These are phyloP conservation scores for Nitzschia inconspicua DNA, from an alignment of 108 stramenopile species.

Conservation along the genomic window DNA sequence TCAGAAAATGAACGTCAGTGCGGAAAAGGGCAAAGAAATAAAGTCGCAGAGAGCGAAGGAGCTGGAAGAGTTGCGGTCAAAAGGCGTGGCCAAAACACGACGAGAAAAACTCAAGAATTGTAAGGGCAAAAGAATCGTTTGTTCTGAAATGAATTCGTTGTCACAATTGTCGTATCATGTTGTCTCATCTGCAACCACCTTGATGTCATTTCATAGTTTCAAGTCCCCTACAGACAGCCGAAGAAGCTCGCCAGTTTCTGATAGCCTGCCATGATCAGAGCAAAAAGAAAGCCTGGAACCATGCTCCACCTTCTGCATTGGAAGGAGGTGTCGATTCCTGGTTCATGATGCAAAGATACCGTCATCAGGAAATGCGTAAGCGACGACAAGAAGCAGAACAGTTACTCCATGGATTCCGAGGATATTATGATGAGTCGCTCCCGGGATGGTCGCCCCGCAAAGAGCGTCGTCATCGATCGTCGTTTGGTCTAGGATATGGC, in stretches of 20 bases:
- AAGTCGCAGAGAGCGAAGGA: conserved; percentile 34
- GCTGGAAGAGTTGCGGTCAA: conserved; percentile 37
- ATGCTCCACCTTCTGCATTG: conserved; percentile 15
- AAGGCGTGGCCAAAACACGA: conserved; percentile 32
- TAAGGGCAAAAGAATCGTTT: no score
- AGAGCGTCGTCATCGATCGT: conserved; percentile 1
- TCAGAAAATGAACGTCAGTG: conserved; percentile 13
- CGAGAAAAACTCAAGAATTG: conserved; percentile 44
- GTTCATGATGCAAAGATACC: conserved; percentile 43
- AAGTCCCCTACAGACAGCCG: conserved; percentile 50
- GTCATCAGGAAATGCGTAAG: conserved; percentile 39
- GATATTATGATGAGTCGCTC: conserved; percentile 14
- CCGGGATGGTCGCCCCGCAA: conserved; percentile 15
- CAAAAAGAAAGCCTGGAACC: conserved; percentile 15
- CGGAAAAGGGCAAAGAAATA: conserved; percentile 19
- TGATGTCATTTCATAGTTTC: conserved; percentile 9
- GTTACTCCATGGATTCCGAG: conserved; percentile 47
- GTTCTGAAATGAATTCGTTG: no score
- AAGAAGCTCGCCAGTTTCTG: conserved; percentile 46
- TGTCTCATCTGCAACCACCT: no score
- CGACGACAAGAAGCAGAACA: conserved; percentile 48
- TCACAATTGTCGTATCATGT: no score
- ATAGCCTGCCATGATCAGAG: conserved; percentile 30
- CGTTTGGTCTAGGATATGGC: conserved; percentile 14
- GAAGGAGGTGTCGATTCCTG: conserved; percentile 46